Base-by-base conservation (phyloP, 148 eudicot species). In the Nyssa sinensis region DNA sequence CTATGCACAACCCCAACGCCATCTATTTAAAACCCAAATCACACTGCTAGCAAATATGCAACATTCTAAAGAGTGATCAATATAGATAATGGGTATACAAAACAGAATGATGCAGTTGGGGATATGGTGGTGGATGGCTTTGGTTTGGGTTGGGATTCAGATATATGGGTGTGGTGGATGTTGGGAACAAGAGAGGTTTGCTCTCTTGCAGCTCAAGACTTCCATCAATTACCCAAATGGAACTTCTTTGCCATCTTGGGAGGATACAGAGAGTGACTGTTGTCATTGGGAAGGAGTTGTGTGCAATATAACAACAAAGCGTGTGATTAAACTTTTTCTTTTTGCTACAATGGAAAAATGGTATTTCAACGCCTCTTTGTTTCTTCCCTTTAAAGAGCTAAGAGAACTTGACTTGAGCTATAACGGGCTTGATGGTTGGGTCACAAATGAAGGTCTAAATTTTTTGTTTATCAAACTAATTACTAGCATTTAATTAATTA, bases 301-400 rank as follows among this genome's bases (percentile, higher is more conserved):
- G 32, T 66, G 55, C 9, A 39, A 39, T 8, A 10, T 19, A 16
- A 39, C 11, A 1, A 66, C 69, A 0, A 3, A 4, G 3, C 30
- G 51, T 10, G 69, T 66, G 6, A 37, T 2, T 31, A 4, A 29
- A 68, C 71, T 68, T 23, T 29, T 27, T 1, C 60, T 68, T 0
- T 0, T 3, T 3, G 1, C 0, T 0, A 8, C 17, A 28, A 41
- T 11, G 11, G 17, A 9, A 1, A 16, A 37, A 5, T 49, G 60
- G 59, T 13, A 47, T 29, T 32, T 68, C 1, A 68, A 68, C 13
- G 60, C 60, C 27, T 68, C 71, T 8, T 7, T 47, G 32, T 53
- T 68, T 68, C 71, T 68, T 29, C 37, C 71, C 25, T 47, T 68
- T 47, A 60, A 44, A 68, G 16, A 31, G 0, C 71, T 68, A 4